Conservation (phyloP, 306 rosid species). For the Glycine latifolia region DNA sequence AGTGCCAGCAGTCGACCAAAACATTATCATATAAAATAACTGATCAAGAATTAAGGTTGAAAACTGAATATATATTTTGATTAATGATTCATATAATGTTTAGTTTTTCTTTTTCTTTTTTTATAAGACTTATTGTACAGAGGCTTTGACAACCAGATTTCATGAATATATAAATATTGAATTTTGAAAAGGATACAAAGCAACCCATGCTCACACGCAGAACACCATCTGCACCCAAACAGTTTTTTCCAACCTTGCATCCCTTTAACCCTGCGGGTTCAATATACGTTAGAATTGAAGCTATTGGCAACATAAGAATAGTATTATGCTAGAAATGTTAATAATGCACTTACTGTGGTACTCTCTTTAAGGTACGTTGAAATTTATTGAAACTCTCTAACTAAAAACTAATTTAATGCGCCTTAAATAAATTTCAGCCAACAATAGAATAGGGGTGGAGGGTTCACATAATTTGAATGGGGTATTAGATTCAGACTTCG, state of each 20-base stretch:
- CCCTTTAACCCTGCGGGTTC: conserved; percentile 68
- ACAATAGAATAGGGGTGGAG: not conserved
- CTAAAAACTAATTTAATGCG: not conserved
- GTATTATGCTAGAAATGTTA: not conserved
- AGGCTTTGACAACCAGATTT: conserved; percentile 17
- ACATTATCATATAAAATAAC: conserved; percentile 86
- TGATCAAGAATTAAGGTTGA: conserved; percentile 69
- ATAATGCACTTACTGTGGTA: not conserved
- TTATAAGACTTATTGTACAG: too few relatives aligned
- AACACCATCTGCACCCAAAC: conserved; percentile 93
- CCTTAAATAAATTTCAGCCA: not conserved
- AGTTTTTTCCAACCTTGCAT: conserved; percentile 71
- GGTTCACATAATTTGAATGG: too few relatives aligned
- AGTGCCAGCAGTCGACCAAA: conserved; percentile 77
- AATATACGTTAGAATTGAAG: conserved; percentile 26
- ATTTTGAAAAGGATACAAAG: conserved; percentile 79
- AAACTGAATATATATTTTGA: not conserved
- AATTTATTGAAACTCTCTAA: not conserved
- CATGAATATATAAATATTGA: conserved; percentile 5
- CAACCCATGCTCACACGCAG: conserved; percentile 96
- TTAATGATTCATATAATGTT: not conserved
- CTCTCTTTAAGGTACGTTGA: not conserved
- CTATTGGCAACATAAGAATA: not conserved
- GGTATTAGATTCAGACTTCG: not conserved
- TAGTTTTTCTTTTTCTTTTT: too few relatives aligned